Evolutionary conservation across 192 early-diverging fungal genomes (phyloP).

Genomic region (Coemansia sp.): DNA sequence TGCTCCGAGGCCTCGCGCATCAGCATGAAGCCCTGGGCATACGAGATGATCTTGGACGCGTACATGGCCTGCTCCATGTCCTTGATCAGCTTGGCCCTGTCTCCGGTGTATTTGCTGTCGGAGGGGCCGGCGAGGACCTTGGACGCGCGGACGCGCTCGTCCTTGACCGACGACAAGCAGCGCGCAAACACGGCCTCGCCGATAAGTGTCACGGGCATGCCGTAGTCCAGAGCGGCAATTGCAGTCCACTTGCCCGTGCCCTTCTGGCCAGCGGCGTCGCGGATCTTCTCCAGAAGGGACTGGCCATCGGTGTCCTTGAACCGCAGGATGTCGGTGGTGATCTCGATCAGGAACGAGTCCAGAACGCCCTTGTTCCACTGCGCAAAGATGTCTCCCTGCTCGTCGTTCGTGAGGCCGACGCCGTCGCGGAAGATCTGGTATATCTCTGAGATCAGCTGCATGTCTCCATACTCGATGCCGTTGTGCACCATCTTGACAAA

Average conservation of each 20-base stretch:
- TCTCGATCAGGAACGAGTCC: conserved; percentile 96
- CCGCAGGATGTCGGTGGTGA: conserved; percentile 88
- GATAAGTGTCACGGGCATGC: conserved; percentile 95
- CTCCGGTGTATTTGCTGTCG: conserved; percentile 68
- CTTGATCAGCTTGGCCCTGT: conserved; percentile 84
- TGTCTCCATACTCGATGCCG: conserved; percentile 99
- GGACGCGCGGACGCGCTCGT: conserved; percentile 89
- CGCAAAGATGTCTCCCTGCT: conserved; percentile 84
- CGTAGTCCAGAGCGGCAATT: conserved; percentile 90
- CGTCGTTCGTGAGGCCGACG: conserved; percentile 74
- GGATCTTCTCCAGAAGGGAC: conserved; percentile 90
- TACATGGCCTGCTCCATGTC: conserved; percentile 92
- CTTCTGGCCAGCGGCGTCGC: conserved; percentile 96
- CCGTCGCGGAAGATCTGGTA: conserved; percentile 92
- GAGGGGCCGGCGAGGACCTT: conserved; percentile 78
- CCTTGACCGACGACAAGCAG: conserved; percentile 94
- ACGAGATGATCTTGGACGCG: conserved; percentile 97
- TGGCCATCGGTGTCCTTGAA: conserved; percentile 89
- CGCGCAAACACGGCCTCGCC: conserved; percentile 98
- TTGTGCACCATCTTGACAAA: conserved; percentile 99
- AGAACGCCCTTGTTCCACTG: conserved; percentile 98
- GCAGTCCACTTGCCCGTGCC: conserved; percentile 99
- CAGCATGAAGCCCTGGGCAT: conserved; percentile 99
- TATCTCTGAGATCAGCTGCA: conserved; percentile 97
- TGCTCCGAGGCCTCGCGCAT: conserved; percentile 93